Evolutionary conservation across 1,139 yeast genomes (phyloP).

Genomic region (Pichia sp.): DNA sequence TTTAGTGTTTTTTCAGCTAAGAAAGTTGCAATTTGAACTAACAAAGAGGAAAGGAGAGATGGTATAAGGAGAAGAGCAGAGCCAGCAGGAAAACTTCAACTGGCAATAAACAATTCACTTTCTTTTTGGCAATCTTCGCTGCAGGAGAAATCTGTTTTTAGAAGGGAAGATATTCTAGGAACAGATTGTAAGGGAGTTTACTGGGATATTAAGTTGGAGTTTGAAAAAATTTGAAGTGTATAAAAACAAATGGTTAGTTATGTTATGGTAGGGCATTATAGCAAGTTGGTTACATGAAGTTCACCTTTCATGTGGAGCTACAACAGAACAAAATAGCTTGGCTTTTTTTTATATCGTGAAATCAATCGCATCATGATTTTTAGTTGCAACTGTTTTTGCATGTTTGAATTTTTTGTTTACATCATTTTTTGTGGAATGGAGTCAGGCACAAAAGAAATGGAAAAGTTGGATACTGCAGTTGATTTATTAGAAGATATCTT

Average conservation of each 20-base stretch:
- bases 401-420: background rate
- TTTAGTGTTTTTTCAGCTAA: background rate
- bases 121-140: background rate
- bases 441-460: background rate
- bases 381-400: background rate
- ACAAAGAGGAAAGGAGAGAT: background rate
- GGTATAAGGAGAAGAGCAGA: background rate
- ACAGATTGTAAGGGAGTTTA: no score
- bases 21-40: background rate
- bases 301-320: no score
- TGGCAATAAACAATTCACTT: no score
- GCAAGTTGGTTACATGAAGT: no score
- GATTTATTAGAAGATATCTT: constrained; percentile 5
- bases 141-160: background rate
- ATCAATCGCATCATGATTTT: background rate
- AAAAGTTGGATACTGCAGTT: constrained; percentile 10
- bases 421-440: no score
- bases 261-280: no score
- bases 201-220: no score
- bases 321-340: no score
- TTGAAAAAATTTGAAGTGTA: no score
- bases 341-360: no score
- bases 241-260: no score
- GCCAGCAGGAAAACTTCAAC: no score
- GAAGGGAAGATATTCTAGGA: background rate